Percentiles rank a stretch among this genome's conserved stretches.
These are phyloP conservation scores for Fusarium mundagurra DNA, from an alignment of 2,329 filamentous ascomycete species.

Conservation along the genomic window DNA sequence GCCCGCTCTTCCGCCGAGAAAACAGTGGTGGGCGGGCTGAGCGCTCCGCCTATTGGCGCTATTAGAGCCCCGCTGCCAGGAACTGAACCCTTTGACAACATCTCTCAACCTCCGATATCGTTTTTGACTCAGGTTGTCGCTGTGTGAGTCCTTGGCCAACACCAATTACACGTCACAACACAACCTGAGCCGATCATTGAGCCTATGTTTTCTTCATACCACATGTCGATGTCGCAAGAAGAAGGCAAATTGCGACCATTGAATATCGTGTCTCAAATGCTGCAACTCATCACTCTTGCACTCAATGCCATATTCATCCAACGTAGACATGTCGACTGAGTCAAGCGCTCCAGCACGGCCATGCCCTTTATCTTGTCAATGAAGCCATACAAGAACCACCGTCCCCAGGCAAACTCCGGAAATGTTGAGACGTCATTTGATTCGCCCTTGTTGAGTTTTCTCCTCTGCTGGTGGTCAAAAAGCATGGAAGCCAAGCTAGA, in stretches of 20 bases:
- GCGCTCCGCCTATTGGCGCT: conserved; percentile 18
- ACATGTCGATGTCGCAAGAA: neutral
- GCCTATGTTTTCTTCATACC: neutral
- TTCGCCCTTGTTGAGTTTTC: conserved; percentile 5
- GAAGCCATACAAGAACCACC: conserved; percentile 10
- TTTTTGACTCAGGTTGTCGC: conserved; percentile 15
- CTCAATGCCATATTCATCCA: neutral
- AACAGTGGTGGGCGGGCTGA: conserved; percentile 12
- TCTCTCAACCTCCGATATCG: conserved; percentile 34
- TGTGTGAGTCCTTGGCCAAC: conserved; percentile 20
- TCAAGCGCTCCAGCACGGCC: conserved; percentile 1
- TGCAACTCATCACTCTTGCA: neutral
- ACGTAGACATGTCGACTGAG: neutral
- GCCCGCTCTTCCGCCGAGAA: conserved; percentile 21
- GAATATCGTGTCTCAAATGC: neutral
- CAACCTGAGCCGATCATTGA: neutral
- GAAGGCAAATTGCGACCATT: neutral
- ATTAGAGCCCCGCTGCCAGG: conserved; percentile 28
- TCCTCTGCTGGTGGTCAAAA: conserved; percentile 25
- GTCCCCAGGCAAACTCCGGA: conserved; percentile 14
- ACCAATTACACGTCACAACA: conserved; percentile 24
- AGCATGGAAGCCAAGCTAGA: conserved; percentile 13
- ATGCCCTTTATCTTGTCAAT: conserved; percentile 21
- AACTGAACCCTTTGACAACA: conserved; percentile 26
- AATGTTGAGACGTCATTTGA: conserved; percentile 31